Evolutionary conservation across 2,329 filamentous ascomycete species (phyloP), one percentile per base, ranked within the genome.

Genomic region (Trichophyton rubrum): DNA sequence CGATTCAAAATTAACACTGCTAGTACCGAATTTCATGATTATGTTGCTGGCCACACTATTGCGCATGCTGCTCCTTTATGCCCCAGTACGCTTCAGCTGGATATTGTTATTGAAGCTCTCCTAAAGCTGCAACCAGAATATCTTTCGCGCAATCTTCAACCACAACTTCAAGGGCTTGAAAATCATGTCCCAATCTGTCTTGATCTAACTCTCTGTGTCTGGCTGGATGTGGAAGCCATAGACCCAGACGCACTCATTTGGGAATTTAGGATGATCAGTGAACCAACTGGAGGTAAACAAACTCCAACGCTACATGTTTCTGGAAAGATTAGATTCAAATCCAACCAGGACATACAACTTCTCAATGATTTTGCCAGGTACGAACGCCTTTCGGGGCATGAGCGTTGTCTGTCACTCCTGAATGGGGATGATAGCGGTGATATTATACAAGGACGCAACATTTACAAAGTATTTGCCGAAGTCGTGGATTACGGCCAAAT

Each of bases 401-500:
- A 60, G 30, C 51, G 40, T n/a, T 60, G 59, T 24, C 30, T 56
- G 7, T 15, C 22, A 11, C 49, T 60, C 15, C 55, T 60, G 7
- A 47, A 45, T 40, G 55, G 59, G n/a, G 59, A 56, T 8, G 51
- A 60, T 27, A 35, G 49, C 0, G 59, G 56, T 35, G 59, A 60
- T 45, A 43, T 60, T 15, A 53, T 60, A 15, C 51, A 60, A 40
- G 55, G 59, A 11, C 45, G 63, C 60, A 62, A 62, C 27, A 59
- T 61, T 13, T 58, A 58, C 22, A 61, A 41, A n/a, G 30, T 63
- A 11, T 55, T 66, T n/a, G 59, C 59, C 2, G 64, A 73, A 1
- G 72, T 1, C 73, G 75, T 24, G 59, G 60, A 61, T 47, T 61
- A 61, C 20, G 47, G 60, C 13, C 33, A 53, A 13, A 45, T 58